Evolutionary conservation across 768 basidiomycete genomes (phyloP).

Genomic region (Termitomyces sp.): DNA sequence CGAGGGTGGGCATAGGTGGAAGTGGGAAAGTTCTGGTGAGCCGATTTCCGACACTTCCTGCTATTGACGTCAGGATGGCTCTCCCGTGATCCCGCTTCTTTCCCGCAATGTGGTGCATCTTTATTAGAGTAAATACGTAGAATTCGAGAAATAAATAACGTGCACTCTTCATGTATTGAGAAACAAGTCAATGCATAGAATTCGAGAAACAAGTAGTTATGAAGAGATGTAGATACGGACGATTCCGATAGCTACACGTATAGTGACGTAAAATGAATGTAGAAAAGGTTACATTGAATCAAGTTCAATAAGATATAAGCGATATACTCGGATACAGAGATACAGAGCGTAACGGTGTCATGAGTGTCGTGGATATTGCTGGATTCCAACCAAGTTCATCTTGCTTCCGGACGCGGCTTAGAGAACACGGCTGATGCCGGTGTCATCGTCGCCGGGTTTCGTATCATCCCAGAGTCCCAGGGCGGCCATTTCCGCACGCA

Average conservation of each 20-base stretch:
- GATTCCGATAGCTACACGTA: background rate
- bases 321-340: background rate
- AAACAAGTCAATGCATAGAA: too few species aligned
- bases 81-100: background rate
- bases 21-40: background rate
- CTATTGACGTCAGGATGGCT: background rate
- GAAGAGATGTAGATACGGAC: background rate
- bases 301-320: background rate
- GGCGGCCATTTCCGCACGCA: background rate
- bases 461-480: background rate
- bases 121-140: too few species aligned
- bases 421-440: background rate
- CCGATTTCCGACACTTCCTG: background rate
- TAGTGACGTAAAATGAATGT: background rate
- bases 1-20: constrained; percentile 33
- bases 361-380: background rate
- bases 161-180: too few species aligned
- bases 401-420: background rate
- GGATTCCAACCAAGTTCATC: background rate
- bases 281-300: background rate
- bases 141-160: too few species aligned
- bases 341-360: background rate
- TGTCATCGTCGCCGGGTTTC: background rate
- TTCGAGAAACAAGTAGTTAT: background rate
- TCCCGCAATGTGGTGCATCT: background rate